Evolutionary conservation across 2,329 filamentous ascomycete genomes (phyloP).

Genomic region (Cryphonectria nitschkei): DNA sequence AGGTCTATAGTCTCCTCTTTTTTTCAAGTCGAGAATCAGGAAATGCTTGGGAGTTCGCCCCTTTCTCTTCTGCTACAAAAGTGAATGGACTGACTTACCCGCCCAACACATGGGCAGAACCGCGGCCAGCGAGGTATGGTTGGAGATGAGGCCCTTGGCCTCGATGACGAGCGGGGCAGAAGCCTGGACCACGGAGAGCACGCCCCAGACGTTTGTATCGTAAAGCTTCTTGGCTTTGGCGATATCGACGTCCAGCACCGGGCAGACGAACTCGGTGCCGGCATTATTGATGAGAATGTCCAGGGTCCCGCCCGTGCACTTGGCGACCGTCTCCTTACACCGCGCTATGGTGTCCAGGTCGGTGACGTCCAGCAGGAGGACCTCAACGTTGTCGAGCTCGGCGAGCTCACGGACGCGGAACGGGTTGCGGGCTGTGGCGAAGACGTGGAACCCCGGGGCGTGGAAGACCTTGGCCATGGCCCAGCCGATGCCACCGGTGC

Average conservation of each 20-base stretch:
- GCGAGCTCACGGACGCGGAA: conserved; percentile 8
- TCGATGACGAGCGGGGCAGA: conserved; percentile 18
- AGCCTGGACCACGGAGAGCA: conserved; percentile 10
- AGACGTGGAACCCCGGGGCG: conserved; percentile 14
- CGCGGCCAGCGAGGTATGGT: conserved; percentile 16
- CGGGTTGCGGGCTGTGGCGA: conserved; percentile 5
- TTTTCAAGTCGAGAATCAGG: too few relatives aligned
- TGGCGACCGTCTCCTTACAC: conserved; percentile 4
- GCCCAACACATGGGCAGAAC: conserved; percentile 21
- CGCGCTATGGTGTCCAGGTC: conserved; percentile 1
- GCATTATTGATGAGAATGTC: conserved; percentile 18
- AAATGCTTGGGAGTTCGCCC: too few relatives aligned
- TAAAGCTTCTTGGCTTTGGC: conserved; percentile 19
- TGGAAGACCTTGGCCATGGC: conserved; percentile 32
- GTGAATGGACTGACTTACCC: background rate
- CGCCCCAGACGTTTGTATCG: conserved; percentile 21
- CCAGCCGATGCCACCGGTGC: conserved; percentile 39
- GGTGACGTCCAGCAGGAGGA: conserved; percentile 14
- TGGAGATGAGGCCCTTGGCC: conserved; percentile 16
- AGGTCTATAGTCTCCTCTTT: too few relatives aligned
- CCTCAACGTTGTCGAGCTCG: conserved; percentile 6
- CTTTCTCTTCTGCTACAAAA: too few relatives aligned
- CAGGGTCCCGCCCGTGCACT: conserved; percentile 10
- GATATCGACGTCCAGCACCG: conserved; percentile 19
- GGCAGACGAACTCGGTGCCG: conserved; percentile 10